Conservation (phyloP, 192 early-diverging fungal species). For the Coemansia sp. region DNA sequence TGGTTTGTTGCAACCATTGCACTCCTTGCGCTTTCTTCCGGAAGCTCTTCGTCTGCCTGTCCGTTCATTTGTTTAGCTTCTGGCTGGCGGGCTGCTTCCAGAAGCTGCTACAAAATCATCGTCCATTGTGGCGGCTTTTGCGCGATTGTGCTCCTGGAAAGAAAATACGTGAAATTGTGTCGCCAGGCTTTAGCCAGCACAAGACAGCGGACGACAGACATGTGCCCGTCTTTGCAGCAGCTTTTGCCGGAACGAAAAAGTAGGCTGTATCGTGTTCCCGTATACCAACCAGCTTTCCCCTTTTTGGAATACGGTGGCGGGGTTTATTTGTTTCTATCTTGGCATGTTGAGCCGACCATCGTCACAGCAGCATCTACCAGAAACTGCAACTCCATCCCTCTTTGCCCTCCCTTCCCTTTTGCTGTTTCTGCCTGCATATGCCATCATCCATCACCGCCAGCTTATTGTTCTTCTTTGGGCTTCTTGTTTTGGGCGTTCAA, state of each 20-base stretch:
- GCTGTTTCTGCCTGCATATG: background rate
- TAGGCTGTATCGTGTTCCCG: background rate
- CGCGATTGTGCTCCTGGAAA: background rate
- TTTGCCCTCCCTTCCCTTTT: slow-evolving; percentile 3
- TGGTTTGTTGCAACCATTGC: background rate
- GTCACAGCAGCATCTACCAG: background rate
- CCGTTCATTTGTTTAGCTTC: background rate
- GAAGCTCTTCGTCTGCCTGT: background rate
- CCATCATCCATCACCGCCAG: background rate
- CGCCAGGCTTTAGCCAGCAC: background rate
- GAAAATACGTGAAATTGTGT: background rate
- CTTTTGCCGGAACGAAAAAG: background rate
- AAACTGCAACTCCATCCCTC: background rate
- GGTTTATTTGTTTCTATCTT: background rate
- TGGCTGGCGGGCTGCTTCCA: background rate
- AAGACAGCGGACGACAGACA: background rate
- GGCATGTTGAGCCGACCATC: background rate
- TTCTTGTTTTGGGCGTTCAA: background rate
- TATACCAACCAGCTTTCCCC: background rate
- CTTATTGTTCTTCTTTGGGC: background rate
- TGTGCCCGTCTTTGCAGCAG: background rate
- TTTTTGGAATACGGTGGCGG: background rate
- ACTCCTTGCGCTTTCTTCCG: background rate
- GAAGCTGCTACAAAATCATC: background rate
- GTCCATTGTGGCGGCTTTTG: background rate